Evolutionary conservation across 169 alveolate genomes (phyloP), one percentile per base, ranked within the genome.

Genomic region (Plasmodium chabaudi): DNA sequence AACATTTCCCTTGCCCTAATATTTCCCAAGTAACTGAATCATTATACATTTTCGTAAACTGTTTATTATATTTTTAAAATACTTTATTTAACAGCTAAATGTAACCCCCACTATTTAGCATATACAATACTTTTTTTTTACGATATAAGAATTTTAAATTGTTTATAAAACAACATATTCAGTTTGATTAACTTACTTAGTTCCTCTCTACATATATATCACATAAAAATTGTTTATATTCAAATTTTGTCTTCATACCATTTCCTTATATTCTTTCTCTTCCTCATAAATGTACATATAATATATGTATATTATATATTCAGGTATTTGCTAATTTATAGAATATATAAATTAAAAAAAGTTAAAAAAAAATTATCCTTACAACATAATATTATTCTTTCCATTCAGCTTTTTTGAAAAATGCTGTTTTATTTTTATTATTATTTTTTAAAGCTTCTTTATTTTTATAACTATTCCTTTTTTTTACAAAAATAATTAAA

Each of bases 1-100:
- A 79, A 34, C 89, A 79, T 53, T 53, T 79, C n/a, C 89, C 89
- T 39, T 65, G 65, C 13, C 82, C 89, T 49, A 79, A 53, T 9
- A 79, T 79, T 65, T 79, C 89, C 89, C 89, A 79, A n/a, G 89
- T 79, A 9, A 79, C 69, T 55, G 89, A 19, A 60, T 79, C 89
- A 42, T 79, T 60, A 13, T 79, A 9, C 89, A 79, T 79, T 65
- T 65, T 79, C 9, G 19, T 10, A 17, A 17, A 21, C 46, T 34
- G 1, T 34, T 34, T 34, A 27, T 27, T 27, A 27, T 27, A 27
- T 27, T 27, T 27, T 1, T 27, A 27, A 27, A 27, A 27, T 27
- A 27, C 1, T 27, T 27, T 27, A 27, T 27, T 27, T 27, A 2
- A 27, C 5, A 27, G 39, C 39, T 27, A 27, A 27, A 27, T 27